Evolutionary conservation across 1,284 basidiomycete genomes (phyloP), one percentile per base, ranked within the genome.

Genomic region (Ceratobasidium sp.): DNA sequence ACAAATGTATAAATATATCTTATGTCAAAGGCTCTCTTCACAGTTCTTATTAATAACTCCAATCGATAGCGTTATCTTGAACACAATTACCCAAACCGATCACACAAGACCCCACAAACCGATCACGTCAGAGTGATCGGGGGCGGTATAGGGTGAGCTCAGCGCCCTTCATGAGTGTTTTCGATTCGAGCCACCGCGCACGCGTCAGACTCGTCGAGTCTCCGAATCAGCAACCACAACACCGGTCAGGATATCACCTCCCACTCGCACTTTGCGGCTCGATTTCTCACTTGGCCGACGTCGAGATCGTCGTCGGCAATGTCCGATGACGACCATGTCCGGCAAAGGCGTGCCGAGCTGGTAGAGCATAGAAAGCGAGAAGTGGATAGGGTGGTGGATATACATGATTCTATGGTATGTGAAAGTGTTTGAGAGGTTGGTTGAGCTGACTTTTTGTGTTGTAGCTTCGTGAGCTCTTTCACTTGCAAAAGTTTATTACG

Each of bases 391-490:
- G 87, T 94, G 33, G 83, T 91, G 79, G 90, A 93, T 78, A 86
- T 83, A 78, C 94, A 96, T 86, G 95, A 96, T 84, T 88, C 89
- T 81, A 84, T 93, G 84, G 93, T 94, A 82, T 82, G 92, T 89
- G n/a, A 23, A 28, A 54, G 15, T 33, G 54, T 70, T 56, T 38
- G 28, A 38, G 23, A 23, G 17, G 28, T 28, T 26, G 61, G 15
- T 42, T 78, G 71, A 50, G 71, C 46, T 57, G n/a, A 48, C 26
- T 48, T 65, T 33, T 40, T 50, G 67, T 17, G 57, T 38, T n/a
- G 7, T 79, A 94, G 92, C 87, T 96, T 70, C 90, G 95, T 79
- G 94, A 97, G 84, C 87, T 90, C 77, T 97, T 96, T 84, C 95
- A 97, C 82, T 87, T 96, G 84, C 92, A 96, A 80, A 87, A 92